These are phyloP conservation scores for Fusarium foetens DNA, from an alignment of 2,329 filamentous ascomycete genomes.

Conservation along the genomic window DNA sequence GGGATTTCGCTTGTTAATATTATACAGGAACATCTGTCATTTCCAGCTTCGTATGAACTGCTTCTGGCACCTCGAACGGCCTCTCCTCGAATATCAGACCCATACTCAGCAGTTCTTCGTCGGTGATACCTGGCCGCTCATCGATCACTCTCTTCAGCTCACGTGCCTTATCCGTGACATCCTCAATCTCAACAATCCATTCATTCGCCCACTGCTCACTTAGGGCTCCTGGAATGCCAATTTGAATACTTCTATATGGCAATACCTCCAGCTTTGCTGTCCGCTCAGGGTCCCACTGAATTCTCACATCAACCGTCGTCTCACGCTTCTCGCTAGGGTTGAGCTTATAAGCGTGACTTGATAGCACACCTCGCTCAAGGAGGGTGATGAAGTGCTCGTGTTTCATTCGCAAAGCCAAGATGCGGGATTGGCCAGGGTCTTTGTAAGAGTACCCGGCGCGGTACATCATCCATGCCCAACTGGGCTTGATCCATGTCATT, in stretches of 20 bases:
- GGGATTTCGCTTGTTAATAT: neutral
- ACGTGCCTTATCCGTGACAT: constrained; percentile 65
- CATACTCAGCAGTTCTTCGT: constrained; percentile 50
- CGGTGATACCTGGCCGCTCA: constrained; percentile 48
- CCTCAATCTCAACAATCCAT: constrained; percentile 65
- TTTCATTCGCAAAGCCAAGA: constrained; percentile 67
- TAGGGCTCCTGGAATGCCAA: constrained; percentile 63
- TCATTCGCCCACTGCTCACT: constrained; percentile 59
- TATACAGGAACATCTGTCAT: constrained; percentile 43
- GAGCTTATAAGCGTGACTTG: constrained; percentile 39
- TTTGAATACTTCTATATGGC: constrained; percentile 67
- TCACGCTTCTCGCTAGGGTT: constrained; percentile 32
- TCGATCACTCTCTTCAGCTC: constrained; percentile 59
- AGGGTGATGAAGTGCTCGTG: constrained; percentile 61
- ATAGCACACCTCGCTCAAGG: constrained; percentile 52
- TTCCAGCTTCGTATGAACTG: constrained; percentile 46
- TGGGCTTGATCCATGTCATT: constrained; percentile 75
- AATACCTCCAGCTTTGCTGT: constrained; percentile 57
- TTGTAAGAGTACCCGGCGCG: constrained; percentile 70
- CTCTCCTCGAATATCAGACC: constrained; percentile 58
- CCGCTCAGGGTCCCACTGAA: constrained; percentile 74
- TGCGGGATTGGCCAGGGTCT: constrained; percentile 62
- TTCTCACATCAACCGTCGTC: constrained; percentile 55
- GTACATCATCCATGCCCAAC: constrained; percentile 73
- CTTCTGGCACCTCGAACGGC: constrained; percentile 54